Base-by-base conservation (phyloP, 108 stramenopile genomes). In the Epipyxis sp. region DNA sequence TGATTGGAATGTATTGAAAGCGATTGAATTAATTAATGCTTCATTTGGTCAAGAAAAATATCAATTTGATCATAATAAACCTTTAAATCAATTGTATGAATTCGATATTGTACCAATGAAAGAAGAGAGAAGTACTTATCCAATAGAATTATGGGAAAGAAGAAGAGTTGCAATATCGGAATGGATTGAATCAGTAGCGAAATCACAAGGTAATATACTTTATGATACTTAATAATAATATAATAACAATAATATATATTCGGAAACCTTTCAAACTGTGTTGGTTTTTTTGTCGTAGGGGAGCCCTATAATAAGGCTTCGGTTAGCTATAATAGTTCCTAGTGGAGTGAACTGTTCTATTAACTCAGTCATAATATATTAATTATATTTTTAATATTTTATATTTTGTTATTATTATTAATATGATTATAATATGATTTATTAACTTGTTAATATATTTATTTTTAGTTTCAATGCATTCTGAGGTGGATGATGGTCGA, bases 381-480 rank as follows among this genome's bases (percentile, higher is more conserved):
- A 13, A 20, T 13, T 50, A n/a, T 50, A 20, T 50, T 6, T 20
- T 50, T 50, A 50, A 50, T 50, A 6, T 50, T 20, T 50, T 50
- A 20, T 13, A 20, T 50, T 20, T 50, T 20, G 46, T 50, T 6
- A 50, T 50, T 50, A 13, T 50, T 6, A 13, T 6, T 50, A 13
- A 20, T 50, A 6, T 20, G 6, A 20, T 20, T 50, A 13, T 50
- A 20, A 6, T 50, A 20, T 20, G 13, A 50, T 20, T 50, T 50
- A 50, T 50, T 50, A 50, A 50, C 46, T 50, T 50, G 46, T 50
- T 50, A 50, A 13, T 50, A 50, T 50, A 13, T 50, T 50, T n/a
- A n/a, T n/a, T n/a, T n/a, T n/a, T n/a, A n/a, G 46, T 13, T 20
- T 50, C 46, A 20, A 50, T 50, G 46, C 46, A 13, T 13, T 6